Evolutionary conservation across 176 grass and related monocot species (phyloP).

Genomic region (Pontederia paniculata): DNA sequence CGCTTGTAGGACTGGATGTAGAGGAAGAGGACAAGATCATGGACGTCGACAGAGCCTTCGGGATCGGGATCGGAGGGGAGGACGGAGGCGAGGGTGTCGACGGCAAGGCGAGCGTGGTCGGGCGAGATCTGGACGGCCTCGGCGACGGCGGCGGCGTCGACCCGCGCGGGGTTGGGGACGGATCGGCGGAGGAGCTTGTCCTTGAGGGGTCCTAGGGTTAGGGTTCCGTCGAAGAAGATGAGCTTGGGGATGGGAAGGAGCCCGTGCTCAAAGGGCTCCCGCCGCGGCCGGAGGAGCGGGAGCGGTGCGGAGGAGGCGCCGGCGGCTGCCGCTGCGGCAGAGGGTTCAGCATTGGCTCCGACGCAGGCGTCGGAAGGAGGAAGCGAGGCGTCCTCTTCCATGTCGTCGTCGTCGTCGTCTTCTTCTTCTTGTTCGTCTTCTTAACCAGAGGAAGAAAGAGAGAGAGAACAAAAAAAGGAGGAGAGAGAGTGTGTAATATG

Average conservation of each 20-base stretch:
- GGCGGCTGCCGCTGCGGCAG: neutral
- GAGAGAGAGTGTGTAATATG: too few species aligned
- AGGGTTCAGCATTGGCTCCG: neutral
- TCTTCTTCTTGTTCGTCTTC: neutral
- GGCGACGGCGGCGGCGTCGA: slow-evolving; percentile 37
- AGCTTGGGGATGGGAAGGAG: slow-evolving; percentile 86
- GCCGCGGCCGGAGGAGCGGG: slow-evolving; percentile 55
- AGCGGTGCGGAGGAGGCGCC: neutral
- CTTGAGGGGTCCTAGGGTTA: slow-evolving; percentile 51
- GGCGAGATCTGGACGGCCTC: slow-evolving; percentile 79
- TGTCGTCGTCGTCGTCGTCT: neutral
- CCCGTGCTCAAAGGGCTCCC: slow-evolving; percentile 84
- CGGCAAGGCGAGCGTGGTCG: slow-evolving; percentile 53
- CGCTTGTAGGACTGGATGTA: slow-evolving; percentile 27
- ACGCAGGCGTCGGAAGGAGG: neutral
- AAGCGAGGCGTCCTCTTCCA: neutral
- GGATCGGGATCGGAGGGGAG: slow-evolving; percentile 50
- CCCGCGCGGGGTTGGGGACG: slow-evolving; percentile 23
- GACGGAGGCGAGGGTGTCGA: slow-evolving; percentile 65
- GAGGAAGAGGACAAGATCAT: slow-evolving; percentile 16
- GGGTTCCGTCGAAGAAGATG: slow-evolving; percentile 61
- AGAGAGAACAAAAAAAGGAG: too few species aligned
- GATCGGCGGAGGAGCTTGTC: slow-evolving; percentile 36
- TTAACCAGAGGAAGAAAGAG: too few species aligned
- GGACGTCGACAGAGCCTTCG: slow-evolving; percentile 20